phyloP scores from a whole-genome alignment of 2,329 filamentous ascomycete species.

The Paecilomyces sp. region DNA sequence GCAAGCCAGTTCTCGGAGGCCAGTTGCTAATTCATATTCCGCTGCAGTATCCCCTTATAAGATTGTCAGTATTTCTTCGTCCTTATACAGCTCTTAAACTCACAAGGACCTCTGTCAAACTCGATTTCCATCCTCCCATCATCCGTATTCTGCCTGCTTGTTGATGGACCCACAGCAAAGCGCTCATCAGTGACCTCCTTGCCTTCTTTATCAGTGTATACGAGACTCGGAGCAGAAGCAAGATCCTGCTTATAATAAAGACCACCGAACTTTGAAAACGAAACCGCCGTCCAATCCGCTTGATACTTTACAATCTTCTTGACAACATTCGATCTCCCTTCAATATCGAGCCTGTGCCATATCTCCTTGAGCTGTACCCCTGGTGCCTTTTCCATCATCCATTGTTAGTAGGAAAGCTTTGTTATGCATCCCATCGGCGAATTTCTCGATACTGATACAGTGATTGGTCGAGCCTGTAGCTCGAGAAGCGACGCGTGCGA shows the following conservation, averaged over 20 bases:
- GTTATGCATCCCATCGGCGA: neutral
- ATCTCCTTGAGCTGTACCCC: constrained; percentile 21
- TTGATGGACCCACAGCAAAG: constrained; percentile 33
- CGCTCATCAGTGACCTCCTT: constrained; percentile 11
- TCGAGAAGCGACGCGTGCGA: neutral
- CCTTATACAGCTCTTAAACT: constrained; percentile 8
- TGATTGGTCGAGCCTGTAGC: neutral
- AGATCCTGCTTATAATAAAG: constrained; percentile 27
- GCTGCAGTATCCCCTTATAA: constrained; percentile 19
- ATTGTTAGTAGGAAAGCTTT: neutral
- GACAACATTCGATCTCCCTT: constrained; percentile 16
- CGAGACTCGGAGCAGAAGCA: constrained; percentile 3
- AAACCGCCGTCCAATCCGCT: constrained; percentile 21
- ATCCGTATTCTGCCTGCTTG: constrained; percentile 24
- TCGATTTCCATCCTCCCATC: constrained; percentile 20
- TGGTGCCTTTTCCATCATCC: constrained; percentile 6
- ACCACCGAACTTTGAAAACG: constrained; percentile 18
- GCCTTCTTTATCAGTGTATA: constrained; percentile 12
- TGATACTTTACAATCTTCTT: constrained; percentile 20
- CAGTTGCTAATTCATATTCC: constrained; percentile 26
- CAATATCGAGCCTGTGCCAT: constrained; percentile 23
- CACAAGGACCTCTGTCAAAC: constrained; percentile 32
- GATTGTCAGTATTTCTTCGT: constrained; percentile 5
- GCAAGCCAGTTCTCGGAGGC: constrained; percentile 23
- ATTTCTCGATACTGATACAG: neutral